Conservation (phyloP, 2,329 filamentous ascomycete genomes). For the Paecilomyces niveus region DNA sequence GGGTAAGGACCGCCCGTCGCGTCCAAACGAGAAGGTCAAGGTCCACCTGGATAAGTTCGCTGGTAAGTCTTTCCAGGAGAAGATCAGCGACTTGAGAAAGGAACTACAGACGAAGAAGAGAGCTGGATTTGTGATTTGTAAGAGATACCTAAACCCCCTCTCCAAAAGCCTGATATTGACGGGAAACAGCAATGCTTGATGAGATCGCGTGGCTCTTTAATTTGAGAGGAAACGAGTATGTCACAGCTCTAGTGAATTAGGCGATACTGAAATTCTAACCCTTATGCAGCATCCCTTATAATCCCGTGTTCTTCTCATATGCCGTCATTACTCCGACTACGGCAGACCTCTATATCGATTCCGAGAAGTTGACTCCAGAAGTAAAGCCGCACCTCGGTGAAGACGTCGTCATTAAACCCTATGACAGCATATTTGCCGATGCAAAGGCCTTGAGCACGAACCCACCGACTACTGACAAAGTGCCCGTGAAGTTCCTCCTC, state of each 20-base stretch:
- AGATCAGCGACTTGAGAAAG: conserved; percentile 80
- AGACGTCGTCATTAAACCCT: conserved; percentile 70
- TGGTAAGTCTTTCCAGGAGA: conserved; percentile 74
- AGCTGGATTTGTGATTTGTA: conserved; percentile 74
- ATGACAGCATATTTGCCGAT: conserved; percentile 73
- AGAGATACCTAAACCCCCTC: conserved; percentile 5
- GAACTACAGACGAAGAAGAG: conserved; percentile 87
- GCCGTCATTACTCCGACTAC: conserved; percentile 71
- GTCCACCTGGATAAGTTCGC: conserved; percentile 66
- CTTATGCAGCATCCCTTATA: conserved; percentile 69
- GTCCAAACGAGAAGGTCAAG: conserved; percentile 68
- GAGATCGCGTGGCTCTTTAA: conserved; percentile 99
- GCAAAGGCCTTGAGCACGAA: conserved; percentile 55
- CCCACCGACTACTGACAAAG: conserved; percentile 25
- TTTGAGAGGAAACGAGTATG: conserved; percentile 75
- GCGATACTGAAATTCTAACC: conserved; percentile 6
- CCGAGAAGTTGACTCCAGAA: conserved; percentile 64
- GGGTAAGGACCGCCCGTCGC: conserved; percentile 63
- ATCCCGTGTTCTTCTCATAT: conserved; percentile 97
- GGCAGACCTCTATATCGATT: conserved; percentile 78
- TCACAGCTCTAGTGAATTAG: background rate
- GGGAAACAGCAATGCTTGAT: conserved; percentile 65
- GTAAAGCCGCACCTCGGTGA: conserved; percentile 63
- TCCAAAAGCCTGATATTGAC: background rate
- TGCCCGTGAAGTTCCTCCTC: conserved; percentile 63